Conservation (phyloP, 345 rosid genomes). For the Brassica juncea region DNA sequence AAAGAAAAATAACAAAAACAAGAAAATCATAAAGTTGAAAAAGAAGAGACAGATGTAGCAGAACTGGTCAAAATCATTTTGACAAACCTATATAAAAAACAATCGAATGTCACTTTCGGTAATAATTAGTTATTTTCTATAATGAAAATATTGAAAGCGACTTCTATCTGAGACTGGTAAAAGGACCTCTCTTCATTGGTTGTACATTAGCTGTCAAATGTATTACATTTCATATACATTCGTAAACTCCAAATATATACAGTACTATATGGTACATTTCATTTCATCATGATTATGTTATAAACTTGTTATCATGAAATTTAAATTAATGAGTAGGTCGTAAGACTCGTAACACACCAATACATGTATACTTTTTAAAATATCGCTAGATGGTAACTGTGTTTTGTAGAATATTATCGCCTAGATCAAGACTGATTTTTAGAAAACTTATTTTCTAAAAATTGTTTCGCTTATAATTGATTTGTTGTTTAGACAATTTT, state of each 20-base stretch:
- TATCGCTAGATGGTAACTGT: too few relatives aligned
- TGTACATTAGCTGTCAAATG: conserved; percentile 42
- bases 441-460: too few relatives aligned
- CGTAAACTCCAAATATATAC: conserved; percentile 19
- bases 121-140: conserved; percentile 12
- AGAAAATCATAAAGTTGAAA: conserved; percentile 32
- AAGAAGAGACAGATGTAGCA: conserved; percentile 31
- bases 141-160: conserved; percentile 28
- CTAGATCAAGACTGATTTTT: too few relatives aligned
- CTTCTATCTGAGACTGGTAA: conserved; percentile 40
- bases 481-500: too few relatives aligned
- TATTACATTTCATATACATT: not conserved
- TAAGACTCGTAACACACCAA: not conserved
- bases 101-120: conserved; percentile 36
- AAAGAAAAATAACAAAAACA: not conserved
- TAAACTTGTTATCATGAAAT: not conserved
- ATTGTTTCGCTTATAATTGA: too few relatives aligned
- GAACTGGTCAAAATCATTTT: conserved; percentile 36
- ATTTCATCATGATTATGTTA: not conserved
- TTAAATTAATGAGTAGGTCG: not conserved
- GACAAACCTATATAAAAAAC: conserved; percentile 22
- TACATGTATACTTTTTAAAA: too few relatives aligned
- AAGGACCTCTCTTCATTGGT: conserved; percentile 29
- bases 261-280: not conserved
- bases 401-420: too few relatives aligned